A percentile compares a stretch with the other conserved stretches of the same genome.
These are phyloP conservation scores for Silene latifolia DNA, from an alignment of 148 eudicot genomes.

Conservation along the genomic window DNA sequence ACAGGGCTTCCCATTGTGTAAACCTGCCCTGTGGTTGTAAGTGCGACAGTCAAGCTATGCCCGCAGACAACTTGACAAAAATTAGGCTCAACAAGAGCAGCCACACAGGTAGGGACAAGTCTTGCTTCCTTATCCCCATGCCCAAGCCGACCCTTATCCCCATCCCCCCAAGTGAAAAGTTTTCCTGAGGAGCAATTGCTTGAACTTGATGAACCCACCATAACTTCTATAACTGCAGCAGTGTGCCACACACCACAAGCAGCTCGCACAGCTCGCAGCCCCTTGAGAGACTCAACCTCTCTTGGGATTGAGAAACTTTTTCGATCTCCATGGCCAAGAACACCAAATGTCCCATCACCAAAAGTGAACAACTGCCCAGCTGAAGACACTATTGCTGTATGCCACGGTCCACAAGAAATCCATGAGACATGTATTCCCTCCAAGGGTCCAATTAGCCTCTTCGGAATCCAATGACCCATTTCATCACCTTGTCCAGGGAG, in stretches of 20 bases:
- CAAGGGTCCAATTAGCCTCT: constrained; percentile 47
- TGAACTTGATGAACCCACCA: constrained; percentile 41
- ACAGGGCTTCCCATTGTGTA: constrained; percentile 73
- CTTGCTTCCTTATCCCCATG: constrained; percentile 63
- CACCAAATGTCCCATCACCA: constrained; percentile 84
- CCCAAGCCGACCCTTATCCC: constrained; percentile 71
- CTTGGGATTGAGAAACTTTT: constrained; percentile 41
- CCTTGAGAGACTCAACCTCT: constrained; percentile 60
- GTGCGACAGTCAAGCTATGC: constrained; percentile 66
- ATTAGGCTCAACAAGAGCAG: constrained; percentile 38
- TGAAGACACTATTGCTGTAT: constrained; percentile 56
- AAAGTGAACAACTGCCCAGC: constrained; percentile 65
- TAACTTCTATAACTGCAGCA: constrained; percentile 62
- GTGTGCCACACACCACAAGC: constrained; percentile 84
- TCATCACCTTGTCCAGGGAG: constrained; percentile 66
- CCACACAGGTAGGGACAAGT: constrained; percentile 56
- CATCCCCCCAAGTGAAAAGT: constrained; percentile 83
- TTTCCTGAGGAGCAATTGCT: constrained; percentile 43
- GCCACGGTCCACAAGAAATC: constrained; percentile 82
- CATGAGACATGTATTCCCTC: constrained; percentile 55
- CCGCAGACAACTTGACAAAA: constrained; percentile 78
- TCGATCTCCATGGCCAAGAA: constrained; percentile 70
- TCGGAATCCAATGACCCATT: constrained; percentile 55
- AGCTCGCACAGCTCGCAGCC: constrained; percentile 47
- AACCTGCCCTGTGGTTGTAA: constrained; percentile 64